These are phyloP conservation scores for Trypanosomatidae sp. DNA, from an alignment of 208 protist genomes.

Conservation along the genomic window DNA sequence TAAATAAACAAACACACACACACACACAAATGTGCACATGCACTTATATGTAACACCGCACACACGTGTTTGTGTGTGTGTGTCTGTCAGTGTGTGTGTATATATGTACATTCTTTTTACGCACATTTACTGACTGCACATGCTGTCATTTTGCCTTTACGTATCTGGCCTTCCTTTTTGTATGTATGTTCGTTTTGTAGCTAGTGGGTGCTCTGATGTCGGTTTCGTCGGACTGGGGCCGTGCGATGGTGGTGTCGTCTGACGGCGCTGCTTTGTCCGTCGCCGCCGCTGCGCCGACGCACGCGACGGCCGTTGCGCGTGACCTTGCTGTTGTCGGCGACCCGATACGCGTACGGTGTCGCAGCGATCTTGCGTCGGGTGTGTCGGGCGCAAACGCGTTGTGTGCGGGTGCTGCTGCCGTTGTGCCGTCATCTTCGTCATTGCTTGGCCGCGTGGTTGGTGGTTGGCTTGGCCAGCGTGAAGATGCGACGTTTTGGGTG, in stretches of 20 bases:
- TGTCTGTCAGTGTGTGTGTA: conserved; percentile 3
- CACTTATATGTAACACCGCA: neutral
- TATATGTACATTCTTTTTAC: neutral
- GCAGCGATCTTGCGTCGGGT: too few species aligned
- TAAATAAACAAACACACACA: neutral
- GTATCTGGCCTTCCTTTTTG: conserved; percentile 1
- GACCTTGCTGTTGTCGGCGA: conserved; percentile 33
- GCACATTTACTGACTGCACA: neutral
- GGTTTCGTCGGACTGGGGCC: conserved; percentile 46
- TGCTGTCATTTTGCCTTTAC: neutral
- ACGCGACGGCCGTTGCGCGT: conserved; percentile 17
- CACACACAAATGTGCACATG: neutral
- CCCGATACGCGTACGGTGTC: conserved; percentile 57
- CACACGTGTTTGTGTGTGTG: neutral
- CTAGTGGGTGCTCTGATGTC: conserved; percentile 30
- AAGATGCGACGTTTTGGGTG: conserved; percentile 52
- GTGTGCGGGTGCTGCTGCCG: neutral
- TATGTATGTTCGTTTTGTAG: too few species aligned
- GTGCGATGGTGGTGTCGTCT: conserved; percentile 42
- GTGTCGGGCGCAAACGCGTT: neutral
- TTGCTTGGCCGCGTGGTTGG: neutral
- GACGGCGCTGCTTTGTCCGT: conserved; percentile 15
- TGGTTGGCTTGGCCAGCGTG: conserved; percentile 13
- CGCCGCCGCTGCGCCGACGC: conserved; percentile 8
- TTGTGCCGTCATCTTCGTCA: neutral